Conservation (phyloP, 108 stramenopile species). For the Cylindrotheca closterium region DNA sequence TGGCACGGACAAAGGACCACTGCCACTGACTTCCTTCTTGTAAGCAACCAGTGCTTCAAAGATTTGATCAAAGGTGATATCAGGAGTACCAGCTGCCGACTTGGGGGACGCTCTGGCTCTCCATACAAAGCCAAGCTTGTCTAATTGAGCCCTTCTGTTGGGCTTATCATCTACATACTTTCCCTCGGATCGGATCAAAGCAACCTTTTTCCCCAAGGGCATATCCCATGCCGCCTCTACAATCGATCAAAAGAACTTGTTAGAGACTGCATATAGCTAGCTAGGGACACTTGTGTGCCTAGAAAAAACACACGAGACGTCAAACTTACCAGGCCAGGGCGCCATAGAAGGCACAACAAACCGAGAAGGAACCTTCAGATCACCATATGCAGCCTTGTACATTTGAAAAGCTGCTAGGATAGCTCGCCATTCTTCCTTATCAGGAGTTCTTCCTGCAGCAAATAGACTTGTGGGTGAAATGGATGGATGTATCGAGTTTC, state of each 20-base stretch:
- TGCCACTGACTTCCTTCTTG: conserved; percentile 57
- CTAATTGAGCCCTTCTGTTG: conserved; percentile 58
- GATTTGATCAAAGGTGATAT: conserved; percentile 67
- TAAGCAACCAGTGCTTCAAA: conserved; percentile 75
- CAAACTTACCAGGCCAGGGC: conserved; percentile 82
- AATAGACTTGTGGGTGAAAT: background rate
- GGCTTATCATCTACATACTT: conserved; percentile 71
- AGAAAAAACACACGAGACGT: background rate
- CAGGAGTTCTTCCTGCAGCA: conserved; percentile 3
- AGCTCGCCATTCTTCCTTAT: conserved; percentile 76
- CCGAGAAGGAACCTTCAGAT: conserved; percentile 78
- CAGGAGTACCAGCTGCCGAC: conserved; percentile 36
- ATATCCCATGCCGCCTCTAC: conserved; percentile 61
- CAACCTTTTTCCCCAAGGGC: conserved; percentile 77
- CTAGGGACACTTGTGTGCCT: conserved; percentile 8
- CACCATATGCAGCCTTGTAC: conserved; percentile 87
- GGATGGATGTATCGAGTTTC: background rate
- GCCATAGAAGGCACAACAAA: conserved; percentile 81
- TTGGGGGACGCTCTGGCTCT: conserved; percentile 56
- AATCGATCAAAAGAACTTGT: background rate
- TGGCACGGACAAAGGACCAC: conserved; percentile 53
- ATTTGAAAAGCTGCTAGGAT: conserved; percentile 76
- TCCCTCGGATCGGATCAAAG: conserved; percentile 76
- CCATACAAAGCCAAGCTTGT: conserved; percentile 89
- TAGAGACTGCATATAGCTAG: too few relatives aligned